phyloP scores from a whole-genome alignment of 768 basidiomycete genomes.

The Epithele typhae region DNA sequence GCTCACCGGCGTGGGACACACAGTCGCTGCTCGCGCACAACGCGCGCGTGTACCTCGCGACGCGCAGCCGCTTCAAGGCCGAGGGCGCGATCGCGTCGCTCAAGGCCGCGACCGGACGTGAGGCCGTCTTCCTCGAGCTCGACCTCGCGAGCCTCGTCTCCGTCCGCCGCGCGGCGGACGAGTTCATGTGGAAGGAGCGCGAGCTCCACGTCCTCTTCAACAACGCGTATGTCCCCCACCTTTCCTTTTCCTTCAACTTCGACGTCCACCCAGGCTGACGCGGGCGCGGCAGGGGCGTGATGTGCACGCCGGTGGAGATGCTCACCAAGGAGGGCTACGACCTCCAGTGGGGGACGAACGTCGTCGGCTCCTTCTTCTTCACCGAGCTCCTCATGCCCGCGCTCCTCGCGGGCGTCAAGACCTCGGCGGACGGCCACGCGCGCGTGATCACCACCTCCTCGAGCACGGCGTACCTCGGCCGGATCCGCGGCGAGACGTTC shows the following conservation, averaged over 20 bases:
- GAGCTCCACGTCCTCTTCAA: constrained; percentile 48
- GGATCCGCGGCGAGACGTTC: constrained; percentile 37
- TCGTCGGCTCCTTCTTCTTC: constrained; percentile 33
- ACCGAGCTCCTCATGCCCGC: constrained; percentile 46
- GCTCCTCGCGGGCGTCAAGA: constrained; percentile 35
- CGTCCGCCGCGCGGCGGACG: constrained; percentile 35
- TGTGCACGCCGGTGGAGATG: constrained; percentile 36
- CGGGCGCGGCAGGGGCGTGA: constrained; percentile 40
- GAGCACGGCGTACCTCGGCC: constrained; percentile 27
- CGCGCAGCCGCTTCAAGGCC: constrained; percentile 42
- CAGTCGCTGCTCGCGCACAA: constrained; percentile 53
- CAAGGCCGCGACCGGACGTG: constrained; percentile 38
- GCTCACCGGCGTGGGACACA: not conserved
- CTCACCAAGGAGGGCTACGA: constrained; percentile 48
- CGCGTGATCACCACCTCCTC: constrained; percentile 49
- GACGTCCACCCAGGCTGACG: not conserved
- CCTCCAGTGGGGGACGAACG: constrained; percentile 53
- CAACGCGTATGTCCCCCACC: constrained; percentile 38
- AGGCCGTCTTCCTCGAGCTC: constrained; percentile 39
- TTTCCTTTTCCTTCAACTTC: too few relatives aligned
- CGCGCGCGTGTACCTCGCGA: constrained; percentile 64
- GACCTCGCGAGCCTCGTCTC: constrained; percentile 37
- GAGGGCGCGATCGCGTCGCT: constrained; percentile 50
- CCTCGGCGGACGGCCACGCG: constrained; percentile 37
- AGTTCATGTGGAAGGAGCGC: constrained; percentile 38